Evolutionary conservation across 2,329 filamentous ascomycete genomes (phyloP), one percentile per base, ranked within the genome.

Genomic region (Pyricularia sp.): DNA sequence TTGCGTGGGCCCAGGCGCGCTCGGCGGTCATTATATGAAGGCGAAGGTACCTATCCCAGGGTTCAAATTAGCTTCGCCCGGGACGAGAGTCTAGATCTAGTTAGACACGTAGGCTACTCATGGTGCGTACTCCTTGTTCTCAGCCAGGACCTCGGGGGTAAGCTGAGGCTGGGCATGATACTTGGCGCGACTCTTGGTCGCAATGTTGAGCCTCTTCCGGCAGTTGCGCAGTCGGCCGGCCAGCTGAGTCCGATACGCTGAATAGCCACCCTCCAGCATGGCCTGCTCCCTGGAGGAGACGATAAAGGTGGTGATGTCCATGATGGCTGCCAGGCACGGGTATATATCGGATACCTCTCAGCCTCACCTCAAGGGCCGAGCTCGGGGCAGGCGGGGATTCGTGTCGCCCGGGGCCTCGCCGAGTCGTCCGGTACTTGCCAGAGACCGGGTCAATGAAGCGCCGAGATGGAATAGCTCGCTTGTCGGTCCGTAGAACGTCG

Each of bases 1-100:
- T 96, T 66, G 93, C 93, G 75, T 96, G 88, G 49, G 94, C 93
- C 91, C 92, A 97, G 63, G 93, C 91, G 68, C 94, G 85, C 78
- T 99, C 94, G 67, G 93, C 87, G 53, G 87, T 90, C 72, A 97
- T 85, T 65, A 99, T 82, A 35, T 93, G 81, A n/a, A 97, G 81
- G 69, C 89, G 82, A 62, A 88, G 84, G 76, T 87, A 90, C 75
- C 91, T 96, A 19, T 66, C 3, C 12, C 12, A 59, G 4, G 55
- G 16, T 59, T 28, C 13, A 10, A 7, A 59, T 59, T 59, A 59
- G 55, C 26, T 28, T 28, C 55, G 1, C 55, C 24, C 5, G 55
- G 28, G 55, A 26, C 24, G 4, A 59, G 26, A 28, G 13, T 57
- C 24, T 3, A 19, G 6, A 19, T 8, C 55, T 8, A 59, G 26